phyloP scores from a whole-genome alignment of 2,329 filamentous ascomycete species.

The Aspergillus calidoustus region DNA sequence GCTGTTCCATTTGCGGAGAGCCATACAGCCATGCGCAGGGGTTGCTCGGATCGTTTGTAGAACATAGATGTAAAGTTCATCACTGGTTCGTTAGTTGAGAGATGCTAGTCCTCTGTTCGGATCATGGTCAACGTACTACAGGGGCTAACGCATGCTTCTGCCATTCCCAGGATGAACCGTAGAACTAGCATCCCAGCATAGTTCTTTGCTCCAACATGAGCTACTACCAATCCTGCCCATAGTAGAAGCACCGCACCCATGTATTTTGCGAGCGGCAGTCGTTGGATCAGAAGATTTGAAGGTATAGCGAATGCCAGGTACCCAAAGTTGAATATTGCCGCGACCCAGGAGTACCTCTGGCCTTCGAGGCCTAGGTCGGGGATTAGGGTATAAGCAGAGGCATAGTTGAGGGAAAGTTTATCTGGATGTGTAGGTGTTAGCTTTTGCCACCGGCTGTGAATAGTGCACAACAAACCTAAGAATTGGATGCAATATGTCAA shows the following conservation, averaged over 20 bases:
- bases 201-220: conserved; percentile 44
- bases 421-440: conserved; percentile 20
- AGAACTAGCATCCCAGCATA: conserved; percentile 51
- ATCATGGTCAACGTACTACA: conserved; percentile 28
- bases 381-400: conserved; percentile 50
- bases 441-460: too few species aligned
- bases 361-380: conserved; percentile 47
- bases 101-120: too few species aligned
- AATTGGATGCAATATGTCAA: conserved; percentile 54
- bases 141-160: conserved; percentile 42
- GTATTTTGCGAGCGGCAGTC: conserved; percentile 48
- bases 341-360: conserved; percentile 52
- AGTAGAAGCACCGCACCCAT: conserved; percentile 46
- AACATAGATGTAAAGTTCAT: conserved; percentile 45
- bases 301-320: conserved; percentile 42
- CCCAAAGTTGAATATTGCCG: conserved; percentile 51
- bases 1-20: conserved; percentile 44
- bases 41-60: conserved; percentile 44
- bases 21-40: conserved; percentile 42
- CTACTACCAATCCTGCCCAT: conserved; percentile 49
- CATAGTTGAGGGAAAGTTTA: conserved; percentile 38
- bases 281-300: conserved; percentile 48
- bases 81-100: conserved; percentile 24
- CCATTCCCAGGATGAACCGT: conserved; percentile 53
- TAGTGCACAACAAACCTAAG: conserved; percentile 32